Evolutionary conservation across 2,329 filamentous ascomycete species (phyloP).

Genomic region (Cladosporium sp.): DNA sequence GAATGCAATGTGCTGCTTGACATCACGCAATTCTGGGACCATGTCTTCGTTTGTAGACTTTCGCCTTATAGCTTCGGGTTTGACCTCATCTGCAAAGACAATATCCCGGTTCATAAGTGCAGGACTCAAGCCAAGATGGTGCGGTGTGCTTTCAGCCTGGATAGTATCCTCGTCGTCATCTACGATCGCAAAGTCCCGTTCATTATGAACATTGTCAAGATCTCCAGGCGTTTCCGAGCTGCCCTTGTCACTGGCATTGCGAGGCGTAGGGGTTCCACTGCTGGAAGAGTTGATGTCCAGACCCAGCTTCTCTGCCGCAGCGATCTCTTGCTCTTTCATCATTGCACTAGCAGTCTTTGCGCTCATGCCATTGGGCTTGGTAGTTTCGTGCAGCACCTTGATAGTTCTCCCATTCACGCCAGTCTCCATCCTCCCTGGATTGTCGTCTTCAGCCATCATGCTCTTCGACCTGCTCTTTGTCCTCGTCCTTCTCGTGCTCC

Average conservation of each 20-base stretch:
- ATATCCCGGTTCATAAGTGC: constrained; percentile 46
- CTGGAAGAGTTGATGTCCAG: constrained; percentile 27
- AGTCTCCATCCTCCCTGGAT: constrained; percentile 50
- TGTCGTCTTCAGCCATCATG: constrained; percentile 36
- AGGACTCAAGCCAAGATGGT: constrained; percentile 27
- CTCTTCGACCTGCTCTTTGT: constrained; percentile 43
- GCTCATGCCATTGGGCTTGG: constrained; percentile 39
- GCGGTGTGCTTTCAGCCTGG: background rate
- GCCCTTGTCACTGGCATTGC: constrained; percentile 6
- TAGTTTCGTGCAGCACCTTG: constrained; percentile 58
- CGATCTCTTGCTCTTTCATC: constrained; percentile 38
- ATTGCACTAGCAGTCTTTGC: constrained; percentile 52
- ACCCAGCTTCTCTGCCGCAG: constrained; percentile 43
- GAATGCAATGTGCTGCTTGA: constrained; percentile 76
- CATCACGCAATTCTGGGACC: constrained; percentile 51
- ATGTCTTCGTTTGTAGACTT: constrained; percentile 42
- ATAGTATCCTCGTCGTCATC: constrained; percentile 10
- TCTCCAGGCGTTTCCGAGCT: background rate
- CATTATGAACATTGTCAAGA: background rate
- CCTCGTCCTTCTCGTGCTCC: constrained; percentile 60
- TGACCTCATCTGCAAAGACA: constrained; percentile 64
- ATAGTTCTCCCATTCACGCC: constrained; percentile 58
- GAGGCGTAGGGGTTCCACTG: background rate
- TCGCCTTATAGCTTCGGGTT: constrained; percentile 3
- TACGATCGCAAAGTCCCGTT: background rate